Evolutionary conservation across 192 early-diverging fungal genomes (phyloP), one percentile per base, ranked within the genome.

Genomic region (Chytriomyces sp.): DNA sequence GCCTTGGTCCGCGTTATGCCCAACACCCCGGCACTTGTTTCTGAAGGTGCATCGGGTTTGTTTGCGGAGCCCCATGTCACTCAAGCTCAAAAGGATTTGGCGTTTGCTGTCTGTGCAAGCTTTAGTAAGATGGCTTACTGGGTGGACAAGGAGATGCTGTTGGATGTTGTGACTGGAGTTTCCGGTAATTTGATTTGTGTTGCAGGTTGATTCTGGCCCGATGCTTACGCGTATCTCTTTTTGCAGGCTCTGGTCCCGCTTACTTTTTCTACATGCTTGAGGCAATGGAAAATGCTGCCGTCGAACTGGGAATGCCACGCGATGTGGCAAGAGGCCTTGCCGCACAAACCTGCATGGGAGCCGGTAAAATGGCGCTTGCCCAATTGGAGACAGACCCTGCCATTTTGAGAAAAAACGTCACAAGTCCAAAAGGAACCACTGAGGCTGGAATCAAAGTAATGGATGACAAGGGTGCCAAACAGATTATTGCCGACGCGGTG

Each of bases 231-330:
- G 20, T 20, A 69, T 26, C 35, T 65, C n/a, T 47, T 35, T 53
- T 45, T 10, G 11, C 60, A 84, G 94, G 96, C 3, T 93, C 91
- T n/a, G 96, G 96, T 5, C 96, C 96, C 4, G 96, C 96, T 3
- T 98, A 98, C 79, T 98, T 98, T 82, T 98, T 98, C 85, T 81
- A 96, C 76, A 84, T 98, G 68, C 88, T 96, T 82, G 96, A 96
- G 83, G 67, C 67, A 9, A 28, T 69, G 26, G 53, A 57, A 57
- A 57, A 57, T 20, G 92, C 93, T 6, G 95, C 86, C 13, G 86
- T 91, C 0, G 88, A 89, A 11, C 80, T 93, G 61, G 96, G 96
- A 5, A 83, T 98, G 72, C 81, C 89, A 6, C 70, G 82, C 0
- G 91, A 92, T 24, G 89, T 92, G 5, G 95, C 95, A 5, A 85